phyloP scores from a whole-genome alignment of 495 filamentous ascomycete species.

The Terfezia claveryi region DNA sequence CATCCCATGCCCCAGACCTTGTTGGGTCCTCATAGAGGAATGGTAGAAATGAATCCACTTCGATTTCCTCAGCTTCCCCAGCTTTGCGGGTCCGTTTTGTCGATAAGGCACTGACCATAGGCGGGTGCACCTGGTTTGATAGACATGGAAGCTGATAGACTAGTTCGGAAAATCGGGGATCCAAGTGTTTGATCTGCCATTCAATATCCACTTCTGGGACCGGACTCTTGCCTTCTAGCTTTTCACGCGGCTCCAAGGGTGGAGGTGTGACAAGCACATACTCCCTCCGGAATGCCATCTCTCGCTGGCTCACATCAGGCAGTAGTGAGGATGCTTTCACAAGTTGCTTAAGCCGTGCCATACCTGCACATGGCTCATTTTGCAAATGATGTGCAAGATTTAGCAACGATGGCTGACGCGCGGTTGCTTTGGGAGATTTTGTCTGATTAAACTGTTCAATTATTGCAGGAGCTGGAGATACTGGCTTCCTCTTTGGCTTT shows the following conservation, averaged over 20 bases:
- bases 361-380: not conserved
- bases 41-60: conserved; percentile 11
- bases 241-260: too few species aligned
- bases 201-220: not conserved
- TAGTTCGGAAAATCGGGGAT: not conserved
- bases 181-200: not conserved
- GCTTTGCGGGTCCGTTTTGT: not conserved
- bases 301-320: not conserved
- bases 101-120: not conserved
- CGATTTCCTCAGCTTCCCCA: not conserved
- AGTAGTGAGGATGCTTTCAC: not conserved
- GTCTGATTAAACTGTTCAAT: not conserved
- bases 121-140: not conserved
- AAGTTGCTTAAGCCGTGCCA: not conserved
- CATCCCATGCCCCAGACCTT: conserved; percentile 9
- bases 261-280: not conserved
- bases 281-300: not conserved
- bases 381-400: not conserved
- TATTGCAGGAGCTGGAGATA: not conserved
- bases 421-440: not conserved
- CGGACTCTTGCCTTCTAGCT: too few species aligned
- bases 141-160: not conserved
- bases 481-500: not conserved
- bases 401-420: not conserved
- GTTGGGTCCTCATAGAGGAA: conserved; percentile 14